Evolutionary conservation across 805 yeast species (phyloP).

Genomic region (Myxozyma melibiosi): DNA sequence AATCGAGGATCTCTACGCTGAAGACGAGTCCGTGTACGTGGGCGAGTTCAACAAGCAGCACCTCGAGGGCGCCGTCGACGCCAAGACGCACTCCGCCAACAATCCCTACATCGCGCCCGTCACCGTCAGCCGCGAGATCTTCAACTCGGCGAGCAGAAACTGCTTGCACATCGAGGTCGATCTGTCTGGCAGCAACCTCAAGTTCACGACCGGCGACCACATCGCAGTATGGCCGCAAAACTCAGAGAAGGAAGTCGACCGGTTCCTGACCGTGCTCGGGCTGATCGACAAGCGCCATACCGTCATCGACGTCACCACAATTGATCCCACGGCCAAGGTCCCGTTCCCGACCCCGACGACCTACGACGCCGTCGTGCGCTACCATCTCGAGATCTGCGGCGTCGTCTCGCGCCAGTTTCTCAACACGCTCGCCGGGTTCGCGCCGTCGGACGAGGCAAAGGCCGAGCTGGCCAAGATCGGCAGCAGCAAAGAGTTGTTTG

Average conservation of each 20-base stretch:
- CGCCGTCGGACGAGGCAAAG: conserved; percentile 67
- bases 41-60: conserved; percentile 82
- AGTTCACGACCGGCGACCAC: conserved; percentile 95
- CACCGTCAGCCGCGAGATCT: conserved; percentile 64
- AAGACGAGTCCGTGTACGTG: conserved; percentile 53
- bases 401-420: conserved; percentile 89
- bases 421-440: conserved; percentile 71
- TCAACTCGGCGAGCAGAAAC: conserved; percentile 60
- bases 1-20: conserved; percentile 39
- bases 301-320: conserved; percentile 64
- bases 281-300: conserved; percentile 53
- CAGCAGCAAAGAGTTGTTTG: conserved; percentile 68
- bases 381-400: conserved; percentile 88
- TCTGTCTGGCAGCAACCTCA: conserved; percentile 68
- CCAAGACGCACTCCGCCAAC: conserved; percentile 50
- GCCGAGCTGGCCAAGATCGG: conserved; percentile 55
- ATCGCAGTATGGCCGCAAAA: conserved; percentile 94
- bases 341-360: conserved; percentile 67
- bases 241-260: conserved; percentile 69
- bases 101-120: conserved; percentile 85
- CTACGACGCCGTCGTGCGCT: conserved; percentile 80
- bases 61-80: conserved; percentile 40
- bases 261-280: conserved; percentile 65
- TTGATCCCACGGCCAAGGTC: conserved; percentile 56
- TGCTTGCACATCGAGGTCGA: conserved; percentile 93